These are phyloP conservation scores for Bolboschoenoplectus hybrid DNA, from an alignment of 202 grass and related monocot species.

Conservation along the genomic window DNA sequence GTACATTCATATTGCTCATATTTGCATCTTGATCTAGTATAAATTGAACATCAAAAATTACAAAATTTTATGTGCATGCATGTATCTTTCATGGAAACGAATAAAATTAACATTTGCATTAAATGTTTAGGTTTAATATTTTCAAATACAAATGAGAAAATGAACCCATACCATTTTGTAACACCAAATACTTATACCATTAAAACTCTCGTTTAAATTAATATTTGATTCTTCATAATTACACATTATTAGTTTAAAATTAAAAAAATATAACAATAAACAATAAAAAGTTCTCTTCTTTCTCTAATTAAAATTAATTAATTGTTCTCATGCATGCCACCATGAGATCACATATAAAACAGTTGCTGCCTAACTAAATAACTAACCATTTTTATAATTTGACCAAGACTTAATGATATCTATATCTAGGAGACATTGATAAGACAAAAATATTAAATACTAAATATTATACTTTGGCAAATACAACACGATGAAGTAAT, in stretches of 20 bases:
- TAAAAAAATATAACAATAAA: neutral
- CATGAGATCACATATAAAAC: neutral
- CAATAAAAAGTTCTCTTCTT: neutral
- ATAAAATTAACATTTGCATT: too few relatives aligned
- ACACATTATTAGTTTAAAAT: neutral
- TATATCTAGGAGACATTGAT: neutral
- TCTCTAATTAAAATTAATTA: neutral
- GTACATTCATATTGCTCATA: too few relatives aligned
- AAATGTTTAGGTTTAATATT: too few relatives aligned
- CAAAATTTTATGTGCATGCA: too few relatives aligned
- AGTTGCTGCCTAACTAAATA: neutral
- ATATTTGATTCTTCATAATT: too few relatives aligned
- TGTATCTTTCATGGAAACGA: too few relatives aligned
- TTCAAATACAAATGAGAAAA: too few relatives aligned
- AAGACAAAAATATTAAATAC: neutral
- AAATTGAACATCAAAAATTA: too few relatives aligned
- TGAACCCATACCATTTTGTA: too few relatives aligned
- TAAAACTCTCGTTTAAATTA: too few relatives aligned
- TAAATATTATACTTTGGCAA: neutral
- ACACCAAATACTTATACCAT: too few relatives aligned
- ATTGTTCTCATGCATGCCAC: neutral
- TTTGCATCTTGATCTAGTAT: too few relatives aligned
- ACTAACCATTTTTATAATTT: neutral
- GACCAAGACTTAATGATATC: neutral
- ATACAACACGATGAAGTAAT: slow-evolving; percentile 8